Evolutionary conservation across 164 flowering plant genomes (phyloP).

Genomic region (Malania oleifera): DNA sequence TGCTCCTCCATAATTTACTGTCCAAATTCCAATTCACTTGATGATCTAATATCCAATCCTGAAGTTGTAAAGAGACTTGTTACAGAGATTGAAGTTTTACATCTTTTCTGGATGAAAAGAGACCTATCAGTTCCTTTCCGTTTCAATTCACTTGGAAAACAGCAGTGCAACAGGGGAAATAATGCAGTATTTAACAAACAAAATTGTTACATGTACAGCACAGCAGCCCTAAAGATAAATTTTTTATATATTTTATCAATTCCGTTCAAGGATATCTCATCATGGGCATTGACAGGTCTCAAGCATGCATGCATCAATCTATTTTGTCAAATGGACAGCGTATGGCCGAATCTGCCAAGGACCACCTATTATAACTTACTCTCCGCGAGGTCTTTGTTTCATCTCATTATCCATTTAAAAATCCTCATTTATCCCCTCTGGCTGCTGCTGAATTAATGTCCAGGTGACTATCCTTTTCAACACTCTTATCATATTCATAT

Average conservation of each 20-base stretch:
- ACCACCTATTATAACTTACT: background rate
- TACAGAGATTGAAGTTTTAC: background rate
- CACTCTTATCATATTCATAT: background rate
- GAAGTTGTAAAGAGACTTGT: background rate
- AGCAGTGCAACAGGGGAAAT: background rate
- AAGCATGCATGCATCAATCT: too few species aligned
- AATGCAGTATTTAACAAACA: background rate
- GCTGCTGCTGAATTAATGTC: background rate
- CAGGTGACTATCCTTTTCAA: conserved; percentile 4
- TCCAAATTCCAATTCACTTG: too few species aligned
- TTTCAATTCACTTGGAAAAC: too few species aligned
- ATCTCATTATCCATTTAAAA: background rate
- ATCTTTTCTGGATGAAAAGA: background rate
- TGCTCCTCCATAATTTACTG: too few species aligned
- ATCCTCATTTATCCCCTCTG: background rate
- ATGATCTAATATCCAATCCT: too few species aligned
- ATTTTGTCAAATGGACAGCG: background rate
- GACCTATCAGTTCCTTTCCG: background rate
- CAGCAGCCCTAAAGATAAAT: background rate
- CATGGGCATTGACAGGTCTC: background rate
- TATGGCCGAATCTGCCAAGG: conserved; percentile 7
- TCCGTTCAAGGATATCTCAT: background rate
- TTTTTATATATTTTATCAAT: background rate
- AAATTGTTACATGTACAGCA: background rate
- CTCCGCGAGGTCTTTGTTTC: background rate